phyloP scores from a whole-genome alignment of 768 basidiomycete species.

The Boletus pseudopeckii region DNA sequence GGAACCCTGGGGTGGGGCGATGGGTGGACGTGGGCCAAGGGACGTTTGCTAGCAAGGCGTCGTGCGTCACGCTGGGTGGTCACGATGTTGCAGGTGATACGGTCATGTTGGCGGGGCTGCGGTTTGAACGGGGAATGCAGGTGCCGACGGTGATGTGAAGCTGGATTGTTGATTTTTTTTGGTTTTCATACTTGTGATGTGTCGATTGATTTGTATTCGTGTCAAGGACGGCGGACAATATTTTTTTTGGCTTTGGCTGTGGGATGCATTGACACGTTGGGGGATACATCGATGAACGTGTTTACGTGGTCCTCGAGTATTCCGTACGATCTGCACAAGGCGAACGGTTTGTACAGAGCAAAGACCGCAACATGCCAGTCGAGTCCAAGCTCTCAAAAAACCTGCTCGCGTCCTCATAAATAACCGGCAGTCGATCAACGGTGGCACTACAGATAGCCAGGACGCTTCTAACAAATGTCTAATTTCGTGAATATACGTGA shows the following conservation, averaged over 20 bases:
- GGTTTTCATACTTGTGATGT: not conserved
- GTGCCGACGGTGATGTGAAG: conserved; percentile 52
- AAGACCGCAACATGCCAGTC: no score
- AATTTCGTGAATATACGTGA: no score
- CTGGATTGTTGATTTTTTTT: not conserved
- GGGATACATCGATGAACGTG: not conserved
- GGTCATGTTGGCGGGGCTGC: conserved; percentile 58
- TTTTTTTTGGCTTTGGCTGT: not conserved
- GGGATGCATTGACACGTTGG: no score
- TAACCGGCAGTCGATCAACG: no score
- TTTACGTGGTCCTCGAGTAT: not conserved
- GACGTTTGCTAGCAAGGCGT: conserved; percentile 53
- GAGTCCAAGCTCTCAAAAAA: no score
- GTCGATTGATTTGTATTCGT: conserved; percentile 15
- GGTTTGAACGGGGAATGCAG: conserved; percentile 59
- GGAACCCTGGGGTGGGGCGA: conserved; percentile 46
- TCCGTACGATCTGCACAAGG: not conserved
- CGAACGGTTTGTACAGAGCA: not conserved
- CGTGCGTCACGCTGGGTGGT: conserved; percentile 31
- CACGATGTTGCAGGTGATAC: conserved; percentile 39
- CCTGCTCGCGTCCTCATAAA: no score
- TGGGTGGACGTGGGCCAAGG: conserved; percentile 38
- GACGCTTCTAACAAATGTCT: no score
- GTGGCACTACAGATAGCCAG: no score
- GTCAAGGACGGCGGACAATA: not conserved